Evolutionary conservation across 2,329 filamentous ascomycete species (phyloP), one percentile per base, ranked within the genome.

Genomic region (Stagonosporopsis vannaccii): DNA sequence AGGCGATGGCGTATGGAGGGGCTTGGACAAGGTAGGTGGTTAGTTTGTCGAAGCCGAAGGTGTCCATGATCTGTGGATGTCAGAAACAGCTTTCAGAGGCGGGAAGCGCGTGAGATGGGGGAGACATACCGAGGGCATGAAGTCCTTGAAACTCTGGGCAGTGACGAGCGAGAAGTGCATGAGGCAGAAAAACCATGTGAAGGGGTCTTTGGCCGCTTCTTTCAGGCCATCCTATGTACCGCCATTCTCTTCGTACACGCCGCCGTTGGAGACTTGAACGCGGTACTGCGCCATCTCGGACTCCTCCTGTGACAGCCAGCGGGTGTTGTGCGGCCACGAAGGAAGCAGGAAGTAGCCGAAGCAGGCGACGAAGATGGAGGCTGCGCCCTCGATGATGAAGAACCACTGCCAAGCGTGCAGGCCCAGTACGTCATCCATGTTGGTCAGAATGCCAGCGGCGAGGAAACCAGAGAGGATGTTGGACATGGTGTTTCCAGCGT

Each of bases 361-460:
- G 13, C 74, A 50, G 8, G 72, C 75, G 12, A 77, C 68, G 1
- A 72, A 35, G 42, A 78, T 73, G 0, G 83, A 86, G 1, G 79
- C 79, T 2, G 86, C 79, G 1, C 85, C 85, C 64, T 87, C 85
- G 78, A 80, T 77, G 57, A 80, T 73, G 56, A 81, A 79, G 36
- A 82, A 78, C 80, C 79, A 81, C 19, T 80, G 75, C 79, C 65
- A 67, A 2, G 62, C 41, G 28, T 57, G 68, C 32, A 80, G 67
- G 12, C 74, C 74, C 12, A 68, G 57, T n/a, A 75, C 66, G 9
- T 75, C 73, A 8, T 80, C 74, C 74, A 82, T 78, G 56, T 77
- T 78, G 30, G 74, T 75, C 8, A 81, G 69, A n/a, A 81, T 77
- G 15, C 75, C 80, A 7, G 78, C 79, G 19, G 78, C 78, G 28